Base-by-base conservation (phyloP, 2,329 filamentous ascomycete genomes). In the Scytalidium lignicola region DNA sequence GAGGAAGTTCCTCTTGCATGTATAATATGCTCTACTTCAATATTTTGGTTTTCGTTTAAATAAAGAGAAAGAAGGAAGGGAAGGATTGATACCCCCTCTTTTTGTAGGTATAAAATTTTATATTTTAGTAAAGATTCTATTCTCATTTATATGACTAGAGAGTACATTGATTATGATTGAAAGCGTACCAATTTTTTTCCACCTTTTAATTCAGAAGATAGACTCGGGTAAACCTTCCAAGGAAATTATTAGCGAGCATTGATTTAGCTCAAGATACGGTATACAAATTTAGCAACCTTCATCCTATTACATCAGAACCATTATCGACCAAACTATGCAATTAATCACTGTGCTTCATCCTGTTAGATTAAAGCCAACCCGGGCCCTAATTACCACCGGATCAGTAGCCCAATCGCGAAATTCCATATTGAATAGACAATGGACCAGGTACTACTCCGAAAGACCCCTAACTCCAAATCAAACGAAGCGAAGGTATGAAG, bases 401-500 rank as follows among this genome's bases (percentile, higher is more conserved):
- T 37, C 10, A 15, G 32, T 8, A 5, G 5, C 15, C 15, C 10
- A 9, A 37, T 4, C 15, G 4, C 7, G 15, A 15, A 17, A 37
- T 9, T 37, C 32, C 15, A 4, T 37, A 5, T 37, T 37, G 8
- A 37, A 37, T 37, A 4, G 8, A 5, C 32, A 37, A n/a, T n/a
- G 8, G 5, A n/a, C n/a, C 4, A 37, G 32, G 32, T n/a, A 13
- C 32, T n/a, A 15, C 15, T 37, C 32, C n/a, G 8, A 37, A 37
- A 13, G 26, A 28, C 7, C 26, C 26, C 15, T 13, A 37, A 26
- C 23, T 5, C 8, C 32, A n/a, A n/a, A n/a, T 37, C 23, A 26
- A 26, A 37, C 32, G 6, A 37, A 37, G 10, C 32, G 32, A 17
- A n/a, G 15, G 15, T 80, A 72, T 57, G 72, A 71, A 44, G 78